Evolutionary conservation across 139 green algal species (phyloP).

Genomic region (Chlorella vulgaris): DNA sequence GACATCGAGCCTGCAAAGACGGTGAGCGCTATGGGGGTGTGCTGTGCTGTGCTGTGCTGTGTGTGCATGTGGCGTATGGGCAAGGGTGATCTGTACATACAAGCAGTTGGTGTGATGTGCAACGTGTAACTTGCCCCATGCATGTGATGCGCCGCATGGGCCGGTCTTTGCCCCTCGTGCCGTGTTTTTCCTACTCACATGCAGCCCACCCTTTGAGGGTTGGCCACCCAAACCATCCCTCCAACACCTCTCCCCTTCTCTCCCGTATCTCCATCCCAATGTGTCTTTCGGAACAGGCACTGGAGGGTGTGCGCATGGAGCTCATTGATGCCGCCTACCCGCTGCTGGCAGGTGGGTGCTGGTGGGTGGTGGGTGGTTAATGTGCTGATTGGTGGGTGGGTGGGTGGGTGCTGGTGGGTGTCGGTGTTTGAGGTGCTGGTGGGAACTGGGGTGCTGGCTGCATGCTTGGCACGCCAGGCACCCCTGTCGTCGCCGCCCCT

Average conservation of each 20-base stretch:
- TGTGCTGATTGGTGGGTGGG: not conserved
- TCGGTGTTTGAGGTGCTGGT: no score
- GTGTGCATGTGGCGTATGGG: not conserved
- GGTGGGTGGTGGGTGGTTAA: not conserved
- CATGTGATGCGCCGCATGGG: not conserved
- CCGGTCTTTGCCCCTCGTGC: not conserved
- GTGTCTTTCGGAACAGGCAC: constrained; percentile 42
- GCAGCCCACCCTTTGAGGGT: no score
- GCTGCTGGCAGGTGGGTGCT: constrained; percentile 75
- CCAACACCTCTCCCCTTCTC: not conserved
- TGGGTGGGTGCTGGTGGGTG: no score
- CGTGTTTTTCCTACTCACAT: no score
- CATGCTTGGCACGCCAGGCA: no score
- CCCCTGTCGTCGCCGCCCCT: no score
- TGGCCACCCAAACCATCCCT: not conserved
- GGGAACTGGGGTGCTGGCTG: no score
- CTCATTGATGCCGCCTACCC: constrained; percentile 92
- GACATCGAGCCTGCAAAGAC: constrained; percentile 86
- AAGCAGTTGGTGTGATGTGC: no score
- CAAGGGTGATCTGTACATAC: no score
- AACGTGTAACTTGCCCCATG: no score
- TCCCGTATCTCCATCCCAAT: not conserved
- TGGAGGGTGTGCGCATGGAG: constrained; percentile 95
- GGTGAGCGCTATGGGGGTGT: not conserved
- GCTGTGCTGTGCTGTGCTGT: not conserved